phyloP scores from a whole-genome alignment of 1,284 basidiomycete genomes.

The Xerocomus minutiporus region DNA sequence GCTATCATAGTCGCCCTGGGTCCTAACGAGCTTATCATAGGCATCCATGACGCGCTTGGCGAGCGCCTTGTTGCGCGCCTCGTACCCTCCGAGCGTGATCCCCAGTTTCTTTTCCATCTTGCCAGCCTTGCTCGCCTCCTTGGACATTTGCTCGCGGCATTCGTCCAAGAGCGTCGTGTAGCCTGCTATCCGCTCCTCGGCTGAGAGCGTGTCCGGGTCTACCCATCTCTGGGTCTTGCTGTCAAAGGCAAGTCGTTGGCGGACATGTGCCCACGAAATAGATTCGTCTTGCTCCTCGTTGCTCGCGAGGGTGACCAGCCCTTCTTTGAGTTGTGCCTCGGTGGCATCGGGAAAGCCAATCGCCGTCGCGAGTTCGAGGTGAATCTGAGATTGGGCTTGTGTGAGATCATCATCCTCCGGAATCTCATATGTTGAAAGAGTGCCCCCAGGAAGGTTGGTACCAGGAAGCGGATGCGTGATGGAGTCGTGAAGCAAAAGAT shows the following conservation, averaged over 20 bases:
- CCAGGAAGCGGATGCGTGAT: conserved; percentile 88
- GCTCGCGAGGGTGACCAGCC: conserved; percentile 58
- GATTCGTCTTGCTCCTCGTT: conserved; percentile 56
- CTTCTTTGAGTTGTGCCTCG: conserved; percentile 72
- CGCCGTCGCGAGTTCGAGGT: conserved; percentile 72
- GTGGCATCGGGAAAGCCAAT: conserved; percentile 85
- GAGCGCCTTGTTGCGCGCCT: conserved; percentile 70
- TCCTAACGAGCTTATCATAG: conserved; percentile 66
- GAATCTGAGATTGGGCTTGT: conserved; percentile 69
- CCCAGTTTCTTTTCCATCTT: conserved; percentile 93
- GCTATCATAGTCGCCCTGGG: conserved; percentile 70
- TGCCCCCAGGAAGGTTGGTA: conserved; percentile 74
- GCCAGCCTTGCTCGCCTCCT: conserved; percentile 73
- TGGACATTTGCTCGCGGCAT: conserved; percentile 72
- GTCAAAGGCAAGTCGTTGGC: conserved; percentile 62
- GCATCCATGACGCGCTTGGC: conserved; percentile 62
- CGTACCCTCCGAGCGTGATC: conserved; percentile 88
- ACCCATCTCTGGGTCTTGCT: conserved; percentile 61
- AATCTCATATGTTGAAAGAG: conserved; percentile 67
- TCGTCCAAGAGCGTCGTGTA: conserved; percentile 60
- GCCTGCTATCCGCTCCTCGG: conserved; percentile 60
- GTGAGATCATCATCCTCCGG: conserved; percentile 78
- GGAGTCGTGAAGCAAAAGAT: conserved; percentile 84
- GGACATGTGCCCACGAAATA: conserved; percentile 65
- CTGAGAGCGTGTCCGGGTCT: conserved; percentile 53